Evolutionary conservation across 2,329 filamentous ascomycete species (phyloP).

Genomic region (Lachnellula subtilissima): DNA sequence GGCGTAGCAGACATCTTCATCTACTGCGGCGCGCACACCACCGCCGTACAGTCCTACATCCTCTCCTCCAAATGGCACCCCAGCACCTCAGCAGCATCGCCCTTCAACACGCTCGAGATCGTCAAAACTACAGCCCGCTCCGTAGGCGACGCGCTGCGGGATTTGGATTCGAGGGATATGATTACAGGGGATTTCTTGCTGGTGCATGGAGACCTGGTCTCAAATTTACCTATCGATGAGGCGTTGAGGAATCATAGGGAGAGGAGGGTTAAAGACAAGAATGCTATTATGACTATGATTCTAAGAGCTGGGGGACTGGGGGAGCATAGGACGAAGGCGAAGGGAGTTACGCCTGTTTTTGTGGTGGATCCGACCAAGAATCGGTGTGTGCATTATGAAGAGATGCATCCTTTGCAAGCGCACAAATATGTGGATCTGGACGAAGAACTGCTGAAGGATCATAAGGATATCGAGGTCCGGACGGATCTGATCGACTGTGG

Average conservation of each 20-base stretch:
- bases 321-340: constrained; percentile 71
- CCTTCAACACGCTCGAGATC: constrained; percentile 78
- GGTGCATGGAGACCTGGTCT: constrained; percentile 88
- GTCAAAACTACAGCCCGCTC: constrained; percentile 81
- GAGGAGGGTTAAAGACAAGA: constrained; percentile 77
- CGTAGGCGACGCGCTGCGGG: constrained; percentile 89
- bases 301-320: constrained; percentile 68
- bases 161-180: constrained; percentile 79
- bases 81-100: constrained; percentile 59
- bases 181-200: constrained; percentile 88
- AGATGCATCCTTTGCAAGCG: constrained; percentile 67
- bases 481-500: constrained; percentile 88
- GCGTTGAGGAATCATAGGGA: constrained; percentile 75
- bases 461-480: constrained; percentile 73
- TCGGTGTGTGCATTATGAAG: constrained; percentile 89
- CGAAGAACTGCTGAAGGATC: constrained; percentile 67
- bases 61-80: constrained; percentile 70
- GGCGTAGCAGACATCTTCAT: constrained; percentile 92
- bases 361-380: constrained; percentile 76
- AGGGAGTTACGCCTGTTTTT: constrained; percentile 74
- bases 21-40: constrained; percentile 83
- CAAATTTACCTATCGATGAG: constrained; percentile 78
- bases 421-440: constrained; percentile 69
- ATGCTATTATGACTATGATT: constrained; percentile 97
- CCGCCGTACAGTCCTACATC: constrained; percentile 84